phyloP scores from a whole-genome alignment of 495 filamentous ascomycete genomes.

The Aspergillus sclerotiicarbonarius region DNA sequence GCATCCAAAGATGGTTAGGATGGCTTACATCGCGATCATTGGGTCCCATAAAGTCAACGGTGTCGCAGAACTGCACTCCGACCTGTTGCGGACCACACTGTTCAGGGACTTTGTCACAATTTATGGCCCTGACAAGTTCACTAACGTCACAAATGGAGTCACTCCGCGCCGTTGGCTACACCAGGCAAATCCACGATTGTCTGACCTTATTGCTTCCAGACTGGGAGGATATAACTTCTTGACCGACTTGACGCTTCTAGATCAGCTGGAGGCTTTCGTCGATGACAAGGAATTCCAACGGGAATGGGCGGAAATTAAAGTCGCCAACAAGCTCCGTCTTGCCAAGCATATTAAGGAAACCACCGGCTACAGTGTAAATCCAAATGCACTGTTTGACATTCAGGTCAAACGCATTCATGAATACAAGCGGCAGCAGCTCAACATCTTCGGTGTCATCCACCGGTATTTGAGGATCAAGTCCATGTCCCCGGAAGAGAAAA shows the following conservation, averaged over 20 bases:
- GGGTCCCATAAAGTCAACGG: slow-evolving; percentile 99
- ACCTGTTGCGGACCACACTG: slow-evolving; percentile 95
- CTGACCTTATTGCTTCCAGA: slow-evolving; percentile 88
- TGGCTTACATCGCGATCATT: slow-evolving; percentile 93
- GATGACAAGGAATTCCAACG: slow-evolving; percentile 87
- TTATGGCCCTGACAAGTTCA: slow-evolving; percentile 95
- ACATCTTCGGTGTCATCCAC: slow-evolving; percentile 97
- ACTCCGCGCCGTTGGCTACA: slow-evolving; percentile 95
- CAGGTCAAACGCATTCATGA: slow-evolving; percentile 99
- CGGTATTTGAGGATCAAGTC: slow-evolving; percentile 87
- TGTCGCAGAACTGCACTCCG: slow-evolving; percentile 94
- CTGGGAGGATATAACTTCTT: slow-evolving; percentile 78
- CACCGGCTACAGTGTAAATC: slow-evolving; percentile 78
- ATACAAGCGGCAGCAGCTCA: slow-evolving; percentile 98
- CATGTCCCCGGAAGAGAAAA: slow-evolving; percentile 77
- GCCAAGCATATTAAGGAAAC: slow-evolving; percentile 85
- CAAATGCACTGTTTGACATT: slow-evolving; percentile 86
- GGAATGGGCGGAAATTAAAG: slow-evolving; percentile 90
- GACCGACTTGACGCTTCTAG: slow-evolving; percentile 80
- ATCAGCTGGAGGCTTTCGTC: slow-evolving; percentile 74
- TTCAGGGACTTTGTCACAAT: slow-evolving; percentile 97
- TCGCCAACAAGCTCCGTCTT: slow-evolving; percentile 73
- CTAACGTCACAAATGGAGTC: slow-evolving; percentile 97
- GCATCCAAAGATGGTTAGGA: slow-evolving; percentile 95
- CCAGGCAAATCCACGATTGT: slow-evolving; percentile 92